A percentile compares a stretch with the other conserved stretches of the same genome.
phyloP scores from a whole-genome alignment of 495 filamentous ascomycete genomes.

The Daldinia bambusicola region DNA sequence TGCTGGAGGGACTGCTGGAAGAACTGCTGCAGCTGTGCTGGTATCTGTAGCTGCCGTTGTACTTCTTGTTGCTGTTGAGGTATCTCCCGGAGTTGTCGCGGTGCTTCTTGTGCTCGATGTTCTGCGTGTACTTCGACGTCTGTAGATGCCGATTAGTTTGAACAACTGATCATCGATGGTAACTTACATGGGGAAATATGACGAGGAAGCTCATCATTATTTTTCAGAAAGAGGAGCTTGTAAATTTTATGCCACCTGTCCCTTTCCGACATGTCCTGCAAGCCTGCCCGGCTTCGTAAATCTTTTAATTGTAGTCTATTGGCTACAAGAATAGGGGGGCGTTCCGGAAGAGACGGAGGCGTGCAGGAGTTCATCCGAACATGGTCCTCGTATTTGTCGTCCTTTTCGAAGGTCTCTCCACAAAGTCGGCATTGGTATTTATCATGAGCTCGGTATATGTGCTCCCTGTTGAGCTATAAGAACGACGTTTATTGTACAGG shows the following conservation, averaged over 20 bases:
- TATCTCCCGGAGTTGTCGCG: neutral
- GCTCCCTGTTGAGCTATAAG: slow-evolving; percentile 1
- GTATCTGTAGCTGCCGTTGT: neutral
- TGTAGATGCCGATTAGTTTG: neutral
- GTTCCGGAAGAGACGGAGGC: neutral
- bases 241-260: neutral
- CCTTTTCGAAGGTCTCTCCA: neutral
- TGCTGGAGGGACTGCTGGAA: too few species aligned
- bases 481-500: neutral
- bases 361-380: neutral
- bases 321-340: neutral
- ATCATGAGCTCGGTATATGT: neutral
- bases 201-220: too few species aligned
- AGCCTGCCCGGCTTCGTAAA: neutral
- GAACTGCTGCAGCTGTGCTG: neutral
- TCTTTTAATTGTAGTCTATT: neutral
- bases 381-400: neutral
- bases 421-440: neutral
- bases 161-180: neutral
- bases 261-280: neutral
- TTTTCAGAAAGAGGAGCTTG: neutral
- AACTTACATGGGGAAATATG: neutral
- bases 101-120: neutral
- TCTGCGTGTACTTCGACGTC: neutral
- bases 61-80: neutral